Evolutionary conservation across 2,329 filamentous ascomycete genomes (phyloP).

Genomic region (Colletotrichum zoysiae): DNA sequence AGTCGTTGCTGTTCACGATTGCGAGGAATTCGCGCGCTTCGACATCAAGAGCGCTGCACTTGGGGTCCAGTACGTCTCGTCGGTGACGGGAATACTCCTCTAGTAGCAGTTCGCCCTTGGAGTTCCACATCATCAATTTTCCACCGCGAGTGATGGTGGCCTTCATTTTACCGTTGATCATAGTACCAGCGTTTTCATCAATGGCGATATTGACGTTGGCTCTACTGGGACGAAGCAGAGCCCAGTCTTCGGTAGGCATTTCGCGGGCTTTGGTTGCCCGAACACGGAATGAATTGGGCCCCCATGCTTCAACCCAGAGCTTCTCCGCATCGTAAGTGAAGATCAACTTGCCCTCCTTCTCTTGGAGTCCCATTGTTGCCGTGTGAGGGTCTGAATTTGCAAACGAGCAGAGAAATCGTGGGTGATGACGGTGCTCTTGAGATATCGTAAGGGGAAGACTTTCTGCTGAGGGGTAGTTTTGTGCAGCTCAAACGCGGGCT

Average conservation of each 20-base stretch:
- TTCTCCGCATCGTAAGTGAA: slow-evolving; percentile 58
- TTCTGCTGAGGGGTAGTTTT: slow-evolving; percentile 7
- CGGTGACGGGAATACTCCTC: slow-evolving; percentile 51
- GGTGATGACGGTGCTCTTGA: not conserved
- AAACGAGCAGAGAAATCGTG: not conserved
- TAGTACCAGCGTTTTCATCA: slow-evolving; percentile 42
- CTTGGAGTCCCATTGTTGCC: slow-evolving; percentile 21
- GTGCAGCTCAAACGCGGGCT: not conserved
- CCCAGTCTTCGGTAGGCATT: slow-evolving; percentile 55
- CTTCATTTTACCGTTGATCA: slow-evolving; percentile 50
- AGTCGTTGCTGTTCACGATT: slow-evolving; percentile 59
- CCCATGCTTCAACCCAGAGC: slow-evolving; percentile 64
- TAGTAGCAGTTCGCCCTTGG: slow-evolving; percentile 46
- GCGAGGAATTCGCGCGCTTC: slow-evolving; percentile 68
- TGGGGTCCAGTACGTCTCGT: slow-evolving; percentile 59
- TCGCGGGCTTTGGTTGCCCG: slow-evolving; percentile 56
- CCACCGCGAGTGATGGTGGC: slow-evolving; percentile 47
- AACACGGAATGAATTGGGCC: slow-evolving; percentile 59
- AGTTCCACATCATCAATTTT: slow-evolving; percentile 49
- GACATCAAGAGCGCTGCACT: slow-evolving; percentile 66
- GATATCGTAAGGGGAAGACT: too few species aligned
- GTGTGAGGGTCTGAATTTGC: too few species aligned
- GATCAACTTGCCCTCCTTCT: slow-evolving; percentile 29
- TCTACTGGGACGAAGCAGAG: slow-evolving; percentile 46
- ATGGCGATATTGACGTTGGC: slow-evolving; percentile 41